Percentiles rank a stretch among this genome's conserved stretches.
Conservation (phyloP, 768 basidiomycete species). For the Lyophyllum atratum region DNA sequence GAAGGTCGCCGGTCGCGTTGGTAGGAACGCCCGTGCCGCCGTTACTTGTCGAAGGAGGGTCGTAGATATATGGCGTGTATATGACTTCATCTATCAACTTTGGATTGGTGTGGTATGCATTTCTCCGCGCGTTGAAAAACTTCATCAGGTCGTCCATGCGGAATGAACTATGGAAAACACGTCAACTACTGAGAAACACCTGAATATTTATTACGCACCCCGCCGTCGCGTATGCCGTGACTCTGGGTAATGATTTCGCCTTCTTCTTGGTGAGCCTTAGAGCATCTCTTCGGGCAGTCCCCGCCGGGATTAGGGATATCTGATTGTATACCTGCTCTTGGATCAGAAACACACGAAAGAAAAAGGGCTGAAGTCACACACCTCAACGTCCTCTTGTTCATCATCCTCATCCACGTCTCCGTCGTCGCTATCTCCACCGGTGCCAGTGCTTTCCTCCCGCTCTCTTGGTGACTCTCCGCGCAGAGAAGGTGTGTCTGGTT, state of each 20-base stretch:
- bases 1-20: slow-evolving; percentile 65
- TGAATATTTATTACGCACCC: slow-evolving; percentile 48
- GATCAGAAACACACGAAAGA: background rate
- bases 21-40: slow-evolving; percentile 29
- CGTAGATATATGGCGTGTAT: slow-evolving; percentile 89
- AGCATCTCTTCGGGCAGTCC: slow-evolving; percentile 91
- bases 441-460: slow-evolving; percentile 48
- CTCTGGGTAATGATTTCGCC: slow-evolving; percentile 86
- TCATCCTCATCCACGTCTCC: slow-evolving; percentile 67
- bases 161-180: slow-evolving; percentile 64
- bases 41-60: slow-evolving; percentile 43
- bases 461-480: slow-evolving; percentile 33
- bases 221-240: slow-evolving; percentile 96
- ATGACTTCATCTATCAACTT: slow-evolving; percentile 91
- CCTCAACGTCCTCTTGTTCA: slow-evolving; percentile 66
- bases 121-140: slow-evolving; percentile 83
- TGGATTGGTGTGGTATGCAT: slow-evolving; percentile 83
- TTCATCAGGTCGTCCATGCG: slow-evolving; percentile 84
- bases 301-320: slow-evolving; percentile 91
- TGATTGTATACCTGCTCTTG: slow-evolving; percentile 82
- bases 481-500: slow-evolving; percentile 55
- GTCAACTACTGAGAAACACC: background rate
- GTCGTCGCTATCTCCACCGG: slow-evolving; percentile 69
- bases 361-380: slow-evolving; percentile 26
- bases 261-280: slow-evolving; percentile 91